Percentiles rank a stretch among this genome's conserved stretches.
Evolutionary conservation across 2,329 filamentous ascomycete species (phyloP).

Genomic region (Aspergillus quadricinctus): DNA sequence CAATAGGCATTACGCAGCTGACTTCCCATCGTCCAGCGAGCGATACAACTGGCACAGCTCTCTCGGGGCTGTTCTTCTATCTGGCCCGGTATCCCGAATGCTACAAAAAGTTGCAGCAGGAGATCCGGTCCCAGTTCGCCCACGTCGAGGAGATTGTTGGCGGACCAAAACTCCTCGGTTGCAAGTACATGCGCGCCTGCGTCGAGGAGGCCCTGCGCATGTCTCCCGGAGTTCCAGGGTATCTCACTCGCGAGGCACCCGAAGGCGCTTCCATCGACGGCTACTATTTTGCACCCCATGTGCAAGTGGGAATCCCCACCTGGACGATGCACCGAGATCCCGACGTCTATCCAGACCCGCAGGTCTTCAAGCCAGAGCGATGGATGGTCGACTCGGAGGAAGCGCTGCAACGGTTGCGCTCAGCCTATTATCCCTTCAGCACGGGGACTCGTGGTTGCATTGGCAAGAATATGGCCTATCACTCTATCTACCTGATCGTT

Average conservation of each 20-base stretch:
- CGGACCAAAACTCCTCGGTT: constrained; percentile 29
- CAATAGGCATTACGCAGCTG: too few relatives aligned
- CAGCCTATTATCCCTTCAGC: constrained; percentile 2
- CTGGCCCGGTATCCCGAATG: constrained; percentile 29
- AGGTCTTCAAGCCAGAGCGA: constrained; percentile 30
- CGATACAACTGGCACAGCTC: constrained; percentile 39
- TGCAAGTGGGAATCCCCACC: constrained; percentile 26
- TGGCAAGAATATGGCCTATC: constrained; percentile 11
- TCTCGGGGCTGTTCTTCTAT: constrained; percentile 40
- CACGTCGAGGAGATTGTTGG: constrained; percentile 33
- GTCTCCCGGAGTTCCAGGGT: constrained; percentile 24
- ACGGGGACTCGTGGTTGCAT: constrained; percentile 18
- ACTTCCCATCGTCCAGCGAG: constrained; percentile 17
- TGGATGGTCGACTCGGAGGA: constrained; percentile 25
- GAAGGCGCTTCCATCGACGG: constrained; percentile 31
- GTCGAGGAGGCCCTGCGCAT: constrained; percentile 37
- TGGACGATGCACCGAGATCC: constrained; percentile 34
- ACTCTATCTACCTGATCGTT: too few relatives aligned
- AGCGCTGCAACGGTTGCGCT: constrained; percentile 4
- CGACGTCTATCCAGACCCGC: constrained; percentile 29
- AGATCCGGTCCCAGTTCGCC: constrained; percentile 32
- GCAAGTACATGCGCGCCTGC: constrained; percentile 41
- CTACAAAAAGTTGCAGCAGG: constrained; percentile 25
- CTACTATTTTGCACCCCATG: constrained; percentile 26
- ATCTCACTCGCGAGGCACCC: constrained; percentile 24